Conservation (phyloP, 2,329 filamentous ascomycete species). For the Ophiocordyceps camponoti-floridani region DNA sequence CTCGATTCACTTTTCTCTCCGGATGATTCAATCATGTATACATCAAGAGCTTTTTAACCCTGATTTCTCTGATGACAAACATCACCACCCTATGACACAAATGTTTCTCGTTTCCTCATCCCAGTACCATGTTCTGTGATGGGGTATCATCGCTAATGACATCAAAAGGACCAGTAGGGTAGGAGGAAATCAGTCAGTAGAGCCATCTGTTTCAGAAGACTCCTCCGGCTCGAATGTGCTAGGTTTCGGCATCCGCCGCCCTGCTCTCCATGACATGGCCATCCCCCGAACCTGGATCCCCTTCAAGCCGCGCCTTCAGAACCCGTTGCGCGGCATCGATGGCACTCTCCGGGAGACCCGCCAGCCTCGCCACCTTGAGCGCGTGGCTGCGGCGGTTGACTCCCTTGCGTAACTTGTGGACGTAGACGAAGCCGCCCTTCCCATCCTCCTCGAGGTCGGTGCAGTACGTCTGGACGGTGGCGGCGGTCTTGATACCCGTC, state of each 20-base stretch:
- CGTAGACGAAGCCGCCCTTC: conserved; percentile 59
- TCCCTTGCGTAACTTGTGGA: conserved; percentile 65
- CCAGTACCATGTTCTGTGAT: conserved; percentile 5
- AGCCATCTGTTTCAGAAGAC: background rate
- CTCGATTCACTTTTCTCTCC: conserved; percentile 5
- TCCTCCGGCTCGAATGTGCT: background rate
- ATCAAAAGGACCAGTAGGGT: conserved; percentile 3
- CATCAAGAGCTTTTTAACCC: conserved; percentile 53
- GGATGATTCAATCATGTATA: conserved; percentile 33
- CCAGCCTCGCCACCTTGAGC: conserved; percentile 80
- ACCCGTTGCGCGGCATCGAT: conserved; percentile 48
- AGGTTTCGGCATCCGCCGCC: background rate
- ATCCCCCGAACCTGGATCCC: background rate
- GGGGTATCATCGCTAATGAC: conserved; percentile 21
- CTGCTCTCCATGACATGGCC: background rate
- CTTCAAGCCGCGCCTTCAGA: conserved; percentile 15
- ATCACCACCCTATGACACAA: conserved; percentile 38
- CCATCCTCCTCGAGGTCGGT: conserved; percentile 71
- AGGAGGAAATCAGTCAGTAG: background rate
- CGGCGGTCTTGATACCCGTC: conserved; percentile 5
- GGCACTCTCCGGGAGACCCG: conserved; percentile 59
- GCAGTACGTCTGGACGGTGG: conserved; percentile 55
- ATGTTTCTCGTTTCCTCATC: background rate
- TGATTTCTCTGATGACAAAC: conserved; percentile 40
- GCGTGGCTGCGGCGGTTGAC: conserved; percentile 82